Evolutionary conservation across 2,329 filamentous ascomycete species (phyloP).

Genomic region (Dryadomyces quercivorus): DNA sequence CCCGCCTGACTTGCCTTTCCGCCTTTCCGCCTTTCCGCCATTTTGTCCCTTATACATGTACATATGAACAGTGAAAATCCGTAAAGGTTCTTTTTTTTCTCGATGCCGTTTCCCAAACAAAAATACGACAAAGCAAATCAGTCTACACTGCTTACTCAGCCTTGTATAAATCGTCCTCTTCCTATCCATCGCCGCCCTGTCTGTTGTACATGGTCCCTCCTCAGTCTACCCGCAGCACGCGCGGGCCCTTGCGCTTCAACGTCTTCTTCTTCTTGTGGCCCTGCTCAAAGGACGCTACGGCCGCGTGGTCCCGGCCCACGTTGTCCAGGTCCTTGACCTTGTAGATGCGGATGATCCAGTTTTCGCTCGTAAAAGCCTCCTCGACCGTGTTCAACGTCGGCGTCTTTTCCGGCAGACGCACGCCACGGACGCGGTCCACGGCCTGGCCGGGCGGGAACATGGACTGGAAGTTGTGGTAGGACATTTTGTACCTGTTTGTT

Average conservation of each 20-base stretch:
- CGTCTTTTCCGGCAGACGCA: constrained; percentile 67
- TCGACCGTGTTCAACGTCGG: constrained; percentile 82
- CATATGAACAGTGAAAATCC: background rate
- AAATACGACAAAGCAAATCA: constrained; percentile 1
- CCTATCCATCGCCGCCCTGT: background rate
- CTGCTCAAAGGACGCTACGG: constrained; percentile 57
- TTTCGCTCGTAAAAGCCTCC: constrained; percentile 97
- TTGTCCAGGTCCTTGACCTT: constrained; percentile 99
- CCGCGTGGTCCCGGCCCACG: constrained; percentile 73
- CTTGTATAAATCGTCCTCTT: background rate
- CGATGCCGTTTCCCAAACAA: background rate
- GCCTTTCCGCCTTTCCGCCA: background rate
- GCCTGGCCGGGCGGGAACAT: constrained; percentile 90
- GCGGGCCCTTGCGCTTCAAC: constrained; percentile 58
- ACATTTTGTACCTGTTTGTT: constrained; percentile 91
- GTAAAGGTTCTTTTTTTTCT: background rate
- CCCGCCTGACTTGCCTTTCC: background rate
- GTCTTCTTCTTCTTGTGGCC: constrained; percentile 77
- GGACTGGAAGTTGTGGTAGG: constrained; percentile 91
- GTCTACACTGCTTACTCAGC: constrained; percentile 5
- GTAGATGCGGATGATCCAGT: constrained; percentile 99
- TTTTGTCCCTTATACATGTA: background rate
- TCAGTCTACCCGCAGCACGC: constrained; percentile 61
- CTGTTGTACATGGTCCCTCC: background rate
- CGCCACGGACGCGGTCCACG: constrained; percentile 75